Base-by-base conservation (phyloP, 441 rosid species). In the Populus hybrid region DNA sequence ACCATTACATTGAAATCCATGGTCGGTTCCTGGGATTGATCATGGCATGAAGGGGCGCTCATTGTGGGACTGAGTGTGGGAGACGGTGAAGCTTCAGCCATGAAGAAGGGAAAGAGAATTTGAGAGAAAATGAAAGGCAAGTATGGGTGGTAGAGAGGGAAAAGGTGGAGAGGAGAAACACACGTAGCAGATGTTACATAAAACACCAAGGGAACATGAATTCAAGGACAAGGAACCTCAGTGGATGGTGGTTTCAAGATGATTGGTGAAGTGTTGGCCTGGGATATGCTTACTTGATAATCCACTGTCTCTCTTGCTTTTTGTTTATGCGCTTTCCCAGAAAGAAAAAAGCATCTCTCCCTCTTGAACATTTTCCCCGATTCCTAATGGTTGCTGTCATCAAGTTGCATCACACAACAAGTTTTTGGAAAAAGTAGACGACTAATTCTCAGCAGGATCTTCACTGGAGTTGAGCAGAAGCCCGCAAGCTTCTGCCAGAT, bases 201-300 rank as follows among this genome's bases (percentile, higher is more conserved):
- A 59, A 35, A 57, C 76, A 79, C 70, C 63, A 50, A 53, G 70
- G 66, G 50, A 42, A 42, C 32, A 30, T 30, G 32, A 30, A 3
- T 3, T 30, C 32, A 30, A 30, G 32, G 4, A 30, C 50, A 42
- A 42, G 16, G 16, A 42, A 10, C 16, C 50, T 42, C 50, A 42
- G 50, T 11, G 50, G 28, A 40, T 23, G 53, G 63, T 11, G 74
- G 50, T 28, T 26, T 16, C 61, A 30, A 28, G 19, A 66, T 66
- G 77, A 75, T 75, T 21, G 42, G 34, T 53, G 46, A 69, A 67
- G 26, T 74, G 76, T 76, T 59, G 80, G 75, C 38, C 38, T 59
- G 21, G 71, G 76, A 78, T 70, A 70, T 80, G 86, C 84, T 76
- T 79, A 84, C 79, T 71, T 76, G 86, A 81, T 74, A 84, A 67